Base-by-base conservation (phyloP, 495 filamentous ascomycete species). In the Collariella sp. region DNA sequence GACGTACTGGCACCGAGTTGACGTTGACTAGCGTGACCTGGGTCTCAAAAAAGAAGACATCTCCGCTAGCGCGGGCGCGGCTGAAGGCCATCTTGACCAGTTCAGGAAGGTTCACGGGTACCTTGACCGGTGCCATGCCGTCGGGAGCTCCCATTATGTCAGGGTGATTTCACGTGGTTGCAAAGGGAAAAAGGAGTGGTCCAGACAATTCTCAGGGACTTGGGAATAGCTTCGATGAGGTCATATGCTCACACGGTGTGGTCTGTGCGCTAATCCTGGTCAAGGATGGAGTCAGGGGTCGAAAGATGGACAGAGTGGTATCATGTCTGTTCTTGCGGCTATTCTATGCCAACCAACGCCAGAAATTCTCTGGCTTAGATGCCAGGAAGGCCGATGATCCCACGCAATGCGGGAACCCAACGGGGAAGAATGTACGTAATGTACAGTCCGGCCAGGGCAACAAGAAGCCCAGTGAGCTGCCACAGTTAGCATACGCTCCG, bases 341-440 rank as follows among this genome's bases (percentile, higher is more conserved):
- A 26, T 40, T 40, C 51, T 31, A 44, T 49, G 43, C 13, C 3
- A 3, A 12, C 35, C 11, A 31, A 31, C 26, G 38, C 20, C 31
- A 4, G 18, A 22, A 34, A 23, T 19, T 10, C 4, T 46, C 26
- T 31, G 56, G 3, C 33, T 65, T 47, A 72, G 57, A 90, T 76
- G 10, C 89, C 89, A 0, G 90, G 90, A 63, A 91, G 67, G 1
- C 90, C 90, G 45, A 94, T 65, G 16, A 91, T 55, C 24, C 72
- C 69, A 57, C 87, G 79, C 68, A 88, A 63, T 2, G 75, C 72
- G 18, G 83, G 79, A 26, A 86, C 55, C 40, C 70, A 79, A 53
- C 88, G 75, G 0, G 90, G 90, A 7, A 93, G 72, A 48, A 89
- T 82, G 65, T 95, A 95, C 36, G 89, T 78, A 5, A 75, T 58